These are phyloP conservation scores for Pleomassaria siparia DNA, from an alignment of 2,329 filamentous ascomycete species.

Conservation along the genomic window DNA sequence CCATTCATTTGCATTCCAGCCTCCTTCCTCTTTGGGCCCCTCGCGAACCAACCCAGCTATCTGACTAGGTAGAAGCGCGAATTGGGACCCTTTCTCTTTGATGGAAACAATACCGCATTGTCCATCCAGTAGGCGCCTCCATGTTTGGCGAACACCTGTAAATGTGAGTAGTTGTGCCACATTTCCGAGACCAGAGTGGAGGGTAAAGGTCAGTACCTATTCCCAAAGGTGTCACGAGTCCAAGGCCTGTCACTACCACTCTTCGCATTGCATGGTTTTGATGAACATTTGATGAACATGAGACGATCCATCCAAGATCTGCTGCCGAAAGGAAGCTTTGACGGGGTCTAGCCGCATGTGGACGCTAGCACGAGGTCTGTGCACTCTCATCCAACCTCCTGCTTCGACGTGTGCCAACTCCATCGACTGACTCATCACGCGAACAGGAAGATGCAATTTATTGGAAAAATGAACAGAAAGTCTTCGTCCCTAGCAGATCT, in stretches of 20 bases:
- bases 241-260: slow-evolving; percentile 54
- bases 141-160: slow-evolving; percentile 70
- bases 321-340: slow-evolving; percentile 5
- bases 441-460: too few species aligned
- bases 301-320: slow-evolving; percentile 6
- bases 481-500: too few species aligned
- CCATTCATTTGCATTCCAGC: slow-evolving; percentile 53
- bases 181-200: background rate
- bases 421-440: too few species aligned
- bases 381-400: too few species aligned
- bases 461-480: too few species aligned
- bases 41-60: slow-evolving; percentile 80
- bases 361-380: background rate
- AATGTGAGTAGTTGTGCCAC: slow-evolving; percentile 6
- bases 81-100: slow-evolving; percentile 61
- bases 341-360: slow-evolving; percentile 9
- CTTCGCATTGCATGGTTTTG: slow-evolving; percentile 50
- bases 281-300: slow-evolving; percentile 22
- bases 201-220: slow-evolving; percentile 55
- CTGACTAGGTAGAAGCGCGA: slow-evolving; percentile 75
- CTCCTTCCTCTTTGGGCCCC: slow-evolving; percentile 47
- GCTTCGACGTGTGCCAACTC: too few species aligned
- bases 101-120: slow-evolving; percentile 80
- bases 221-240: slow-evolving; percentile 67
- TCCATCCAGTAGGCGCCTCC: slow-evolving; percentile 77